Evolutionary conservation across 2,329 filamentous ascomycete genomes (phyloP).

Genomic region (Lecanosticta acicola): DNA sequence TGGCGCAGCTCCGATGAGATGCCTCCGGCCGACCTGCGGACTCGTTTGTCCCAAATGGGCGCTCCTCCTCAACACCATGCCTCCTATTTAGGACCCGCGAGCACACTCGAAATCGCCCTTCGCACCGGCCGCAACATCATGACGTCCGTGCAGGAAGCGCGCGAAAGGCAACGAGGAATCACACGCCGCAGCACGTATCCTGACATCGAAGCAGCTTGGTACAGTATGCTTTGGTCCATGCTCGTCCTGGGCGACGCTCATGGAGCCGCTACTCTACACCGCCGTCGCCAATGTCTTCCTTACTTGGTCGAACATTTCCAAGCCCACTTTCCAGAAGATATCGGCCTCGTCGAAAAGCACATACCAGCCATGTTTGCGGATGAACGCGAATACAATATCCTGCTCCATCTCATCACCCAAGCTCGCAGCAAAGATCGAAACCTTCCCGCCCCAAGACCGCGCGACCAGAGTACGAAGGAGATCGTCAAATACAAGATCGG

Average conservation of each 20-base stretch:
- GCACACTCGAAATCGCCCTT: slow-evolving; percentile 62
- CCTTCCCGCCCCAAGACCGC: slow-evolving; percentile 39
- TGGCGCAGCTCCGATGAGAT: slow-evolving; percentile 68
- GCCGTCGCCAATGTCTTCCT: slow-evolving; percentile 54
- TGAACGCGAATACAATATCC: slow-evolving; percentile 49
- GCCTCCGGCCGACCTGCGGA: slow-evolving; percentile 51
- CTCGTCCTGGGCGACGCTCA: slow-evolving; percentile 36
- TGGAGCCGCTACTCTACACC: slow-evolving; percentile 25
- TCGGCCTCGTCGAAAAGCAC: slow-evolving; percentile 63
- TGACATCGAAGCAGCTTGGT: slow-evolving; percentile 58
- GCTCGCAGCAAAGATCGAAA: slow-evolving; percentile 54
- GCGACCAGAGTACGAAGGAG: slow-evolving; percentile 2
- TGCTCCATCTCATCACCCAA: slow-evolving; percentile 50
- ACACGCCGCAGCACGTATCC: slow-evolving; percentile 29
- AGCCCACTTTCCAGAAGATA: slow-evolving; percentile 64
- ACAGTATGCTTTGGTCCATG: slow-evolving; percentile 67
- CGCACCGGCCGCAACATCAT: slow-evolving; percentile 77
- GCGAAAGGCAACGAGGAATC: slow-evolving; percentile 22
- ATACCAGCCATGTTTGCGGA: slow-evolving; percentile 56
- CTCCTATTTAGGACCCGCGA: slow-evolving; percentile 59
- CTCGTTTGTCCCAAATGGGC: slow-evolving; percentile 49
- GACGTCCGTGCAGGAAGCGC: slow-evolving; percentile 57
- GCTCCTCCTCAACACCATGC: slow-evolving; percentile 35
- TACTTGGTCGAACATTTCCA: slow-evolving; percentile 61
- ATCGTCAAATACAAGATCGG: slow-evolving; percentile 63